Conservation (phyloP, 2,329 filamentous ascomycete species). For the Trichoderma sp. region DNA sequence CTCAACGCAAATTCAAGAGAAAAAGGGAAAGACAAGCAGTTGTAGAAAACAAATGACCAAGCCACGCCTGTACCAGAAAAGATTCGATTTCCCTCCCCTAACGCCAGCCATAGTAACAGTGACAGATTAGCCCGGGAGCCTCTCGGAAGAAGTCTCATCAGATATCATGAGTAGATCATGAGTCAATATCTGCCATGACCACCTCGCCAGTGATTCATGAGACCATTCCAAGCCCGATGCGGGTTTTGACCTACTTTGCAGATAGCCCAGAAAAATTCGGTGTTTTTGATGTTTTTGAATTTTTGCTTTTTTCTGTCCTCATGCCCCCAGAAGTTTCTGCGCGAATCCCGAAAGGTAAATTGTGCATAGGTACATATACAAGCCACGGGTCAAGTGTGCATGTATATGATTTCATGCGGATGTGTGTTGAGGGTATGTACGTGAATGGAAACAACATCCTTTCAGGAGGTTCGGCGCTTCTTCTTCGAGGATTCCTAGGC, state of each 20-base stretch:
- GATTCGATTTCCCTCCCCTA: conserved; percentile 37
- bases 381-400: background rate
- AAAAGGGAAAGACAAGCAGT: conserved; percentile 25
- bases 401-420: background rate
- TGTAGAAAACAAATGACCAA: conserved; percentile 34
- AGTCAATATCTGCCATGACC: conserved; percentile 31
- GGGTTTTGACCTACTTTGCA: conserved; percentile 21
- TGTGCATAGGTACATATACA: no score
- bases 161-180: conserved; percentile 35
- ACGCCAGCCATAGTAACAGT: conserved; percentile 38
- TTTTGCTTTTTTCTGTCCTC: conserved; percentile 6
- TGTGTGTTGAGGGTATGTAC: background rate
- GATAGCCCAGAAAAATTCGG: conserved; percentile 10
- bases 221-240: conserved; percentile 15
- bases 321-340: background rate
- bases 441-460: background rate
- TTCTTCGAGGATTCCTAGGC: conserved; percentile 36
- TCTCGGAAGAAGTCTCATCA: conserved; percentile 34
- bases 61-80: conserved; percentile 39
- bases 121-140: conserved; percentile 33
- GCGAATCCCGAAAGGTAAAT: background rate
- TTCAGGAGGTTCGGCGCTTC: conserved; percentile 24
- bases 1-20: conserved; percentile 27
- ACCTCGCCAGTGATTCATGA: conserved; percentile 20
- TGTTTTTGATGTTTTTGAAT: conserved; percentile 9